Conservation (phyloP, 2,329 filamentous ascomycete species). For the Eutypa lata region DNA sequence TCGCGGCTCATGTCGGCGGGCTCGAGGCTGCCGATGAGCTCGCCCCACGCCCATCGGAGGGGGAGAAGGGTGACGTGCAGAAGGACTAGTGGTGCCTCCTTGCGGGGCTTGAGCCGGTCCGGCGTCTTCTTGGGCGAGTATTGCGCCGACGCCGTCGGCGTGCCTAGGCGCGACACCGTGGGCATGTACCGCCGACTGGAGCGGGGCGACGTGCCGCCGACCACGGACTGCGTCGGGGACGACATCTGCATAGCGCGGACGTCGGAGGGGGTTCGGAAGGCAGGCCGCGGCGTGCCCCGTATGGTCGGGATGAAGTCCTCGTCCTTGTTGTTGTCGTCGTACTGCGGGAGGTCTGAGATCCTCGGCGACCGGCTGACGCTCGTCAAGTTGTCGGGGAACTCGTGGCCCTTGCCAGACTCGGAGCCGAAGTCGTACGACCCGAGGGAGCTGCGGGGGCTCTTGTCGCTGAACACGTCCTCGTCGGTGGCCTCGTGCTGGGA, state of each 20-base stretch:
- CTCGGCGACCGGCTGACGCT: conserved; percentile 36
- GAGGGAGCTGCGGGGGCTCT: conserved; percentile 54
- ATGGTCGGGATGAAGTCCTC: conserved; percentile 52
- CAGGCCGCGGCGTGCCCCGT: conserved; percentile 57
- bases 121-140: conserved; percentile 56
- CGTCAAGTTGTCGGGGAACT: conserved; percentile 28
- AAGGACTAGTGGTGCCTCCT: conserved; percentile 67
- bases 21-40: conserved; percentile 45
- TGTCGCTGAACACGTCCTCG: conserved; percentile 58
- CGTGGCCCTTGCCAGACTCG: conserved; percentile 25
- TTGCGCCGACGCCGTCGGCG: conserved; percentile 48
- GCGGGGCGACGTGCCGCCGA: conserved; percentile 47
- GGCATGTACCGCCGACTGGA: conserved; percentile 49
- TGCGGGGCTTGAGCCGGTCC: conserved; percentile 53
- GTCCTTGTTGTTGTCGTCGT: conserved; percentile 25
- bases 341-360: conserved; percentile 52
- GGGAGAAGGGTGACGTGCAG: conserved; percentile 76
- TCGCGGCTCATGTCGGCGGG: conserved; percentile 31
- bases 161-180: conserved; percentile 56
- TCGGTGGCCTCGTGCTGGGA: conserved; percentile 44
- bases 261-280: conserved; percentile 67
- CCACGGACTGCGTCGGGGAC: conserved; percentile 58
- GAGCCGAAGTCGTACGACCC: conserved; percentile 43
- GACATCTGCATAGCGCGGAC: conserved; percentile 71
- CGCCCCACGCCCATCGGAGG: conserved; percentile 62